phyloP scores from a whole-genome alignment of 1,284 basidiomycete species.

The Flammula alnicola region DNA sequence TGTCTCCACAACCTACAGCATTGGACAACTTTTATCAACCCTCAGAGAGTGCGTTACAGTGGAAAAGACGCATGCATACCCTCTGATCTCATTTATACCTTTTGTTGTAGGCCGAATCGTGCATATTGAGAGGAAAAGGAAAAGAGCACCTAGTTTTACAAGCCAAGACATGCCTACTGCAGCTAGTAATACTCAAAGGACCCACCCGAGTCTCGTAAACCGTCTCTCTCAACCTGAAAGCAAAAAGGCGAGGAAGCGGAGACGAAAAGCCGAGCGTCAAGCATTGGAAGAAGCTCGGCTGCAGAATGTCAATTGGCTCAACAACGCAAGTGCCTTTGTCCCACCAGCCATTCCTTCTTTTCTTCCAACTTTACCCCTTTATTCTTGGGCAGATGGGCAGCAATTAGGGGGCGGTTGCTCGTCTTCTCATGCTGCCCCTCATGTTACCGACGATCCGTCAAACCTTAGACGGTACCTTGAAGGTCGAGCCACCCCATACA shows the following conservation, averaged over 20 bases:
- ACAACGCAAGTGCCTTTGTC: slow-evolving; percentile 13
- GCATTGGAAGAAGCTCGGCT: slow-evolving; percentile 31
- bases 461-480: background rate
- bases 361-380: background rate
- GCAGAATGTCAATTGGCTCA: slow-evolving; percentile 26
- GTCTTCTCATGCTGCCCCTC: background rate
- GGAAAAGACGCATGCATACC: background rate
- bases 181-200: slow-evolving; percentile 19
- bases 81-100: background rate
- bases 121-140: slow-evolving; percentile 20
- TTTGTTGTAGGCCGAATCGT: background rate
- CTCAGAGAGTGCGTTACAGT: slow-evolving; percentile 15
- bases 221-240: slow-evolving; percentile 33
- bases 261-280: slow-evolving; percentile 39
- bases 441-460: background rate
- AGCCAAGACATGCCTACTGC: slow-evolving; percentile 17
- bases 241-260: slow-evolving; percentile 44
- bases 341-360: background rate
- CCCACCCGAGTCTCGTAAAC: slow-evolving; percentile 21
- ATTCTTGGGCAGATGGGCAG: background rate
- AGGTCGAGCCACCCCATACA: background rate
- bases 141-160: slow-evolving; percentile 16
- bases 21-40: background rate
- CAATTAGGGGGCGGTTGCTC: background rate
- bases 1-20: background rate